Conservation (phyloP, 768 basidiomycete genomes). For the Xanthoconium stramineum region DNA sequence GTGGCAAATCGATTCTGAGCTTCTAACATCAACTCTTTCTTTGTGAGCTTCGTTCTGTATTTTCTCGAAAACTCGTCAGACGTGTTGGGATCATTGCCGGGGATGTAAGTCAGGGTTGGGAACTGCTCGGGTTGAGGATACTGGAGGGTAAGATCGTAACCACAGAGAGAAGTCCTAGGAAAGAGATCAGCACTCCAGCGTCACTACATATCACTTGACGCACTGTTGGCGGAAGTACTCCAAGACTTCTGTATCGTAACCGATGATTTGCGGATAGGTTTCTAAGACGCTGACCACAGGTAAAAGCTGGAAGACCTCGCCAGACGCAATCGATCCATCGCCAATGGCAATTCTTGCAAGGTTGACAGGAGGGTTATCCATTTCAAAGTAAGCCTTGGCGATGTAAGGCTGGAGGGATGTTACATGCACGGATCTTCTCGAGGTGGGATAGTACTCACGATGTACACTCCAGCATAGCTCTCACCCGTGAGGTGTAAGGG, state of each 20-base stretch:
- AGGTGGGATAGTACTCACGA: constrained; percentile 39
- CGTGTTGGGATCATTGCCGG: constrained; percentile 14
- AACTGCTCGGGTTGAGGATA: constrained; percentile 62
- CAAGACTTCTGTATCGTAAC: constrained; percentile 63
- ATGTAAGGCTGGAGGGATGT: constrained; percentile 60
- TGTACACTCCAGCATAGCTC: constrained; percentile 73
- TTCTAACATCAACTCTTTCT: constrained; percentile 20
- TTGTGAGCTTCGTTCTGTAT: constrained; percentile 20
- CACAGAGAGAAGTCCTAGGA: constrained; percentile 57
- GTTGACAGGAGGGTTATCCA: constrained; percentile 62
- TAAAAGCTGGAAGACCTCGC: constrained; percentile 46
- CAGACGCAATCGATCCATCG: constrained; percentile 58
- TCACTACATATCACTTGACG: constrained; percentile 22
- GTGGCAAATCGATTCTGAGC: constrained; percentile 19
- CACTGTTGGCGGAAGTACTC: constrained; percentile 69
- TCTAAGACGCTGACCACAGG: constrained; percentile 62
- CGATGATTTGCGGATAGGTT: constrained; percentile 75
- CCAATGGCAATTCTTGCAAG: constrained; percentile 70
- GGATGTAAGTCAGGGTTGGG: constrained; percentile 29
- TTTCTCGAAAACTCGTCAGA: background rate
- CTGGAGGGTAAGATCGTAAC: constrained; percentile 62
- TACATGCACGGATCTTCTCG: background rate
- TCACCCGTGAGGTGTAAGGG: constrained; percentile 71
- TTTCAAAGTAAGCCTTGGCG: constrained; percentile 64
- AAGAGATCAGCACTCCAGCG: background rate